phyloP scores from a whole-genome alignment of 106 monocot species.

The Acanthochlamys bracteata region DNA sequence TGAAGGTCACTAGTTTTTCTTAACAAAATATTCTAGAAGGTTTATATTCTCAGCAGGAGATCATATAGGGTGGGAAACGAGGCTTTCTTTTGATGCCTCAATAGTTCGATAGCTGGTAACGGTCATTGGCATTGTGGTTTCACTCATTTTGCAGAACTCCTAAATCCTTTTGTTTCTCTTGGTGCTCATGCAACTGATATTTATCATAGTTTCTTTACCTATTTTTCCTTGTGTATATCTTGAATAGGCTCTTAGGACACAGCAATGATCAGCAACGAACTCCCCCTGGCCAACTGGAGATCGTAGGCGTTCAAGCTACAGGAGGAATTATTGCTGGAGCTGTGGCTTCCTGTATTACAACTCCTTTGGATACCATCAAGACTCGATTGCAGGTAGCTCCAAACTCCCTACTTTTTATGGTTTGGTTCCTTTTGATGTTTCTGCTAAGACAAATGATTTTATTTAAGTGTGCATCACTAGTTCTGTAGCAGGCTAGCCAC shows the following conservation, averaged over 20 bases:
- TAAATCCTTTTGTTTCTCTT: too few relatives aligned
- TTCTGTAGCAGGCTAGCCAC: too few relatives aligned
- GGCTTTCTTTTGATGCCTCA: too few relatives aligned
- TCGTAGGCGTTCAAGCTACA: slow-evolving; percentile 58
- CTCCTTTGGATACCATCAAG: slow-evolving; percentile 91
- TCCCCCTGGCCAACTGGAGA: slow-evolving; percentile 39
- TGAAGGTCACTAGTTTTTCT: too few relatives aligned
- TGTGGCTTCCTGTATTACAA: slow-evolving; percentile 74
- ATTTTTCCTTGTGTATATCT: not conserved
- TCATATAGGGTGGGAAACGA: too few relatives aligned
- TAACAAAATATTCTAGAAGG: too few relatives aligned
- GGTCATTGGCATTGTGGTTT: too few relatives aligned
- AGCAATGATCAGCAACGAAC: slow-evolving; percentile 23
- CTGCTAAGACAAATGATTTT: not conserved
- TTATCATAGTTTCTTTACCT: not conserved
- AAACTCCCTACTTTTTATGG: not conserved
- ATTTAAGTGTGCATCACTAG: too few relatives aligned
- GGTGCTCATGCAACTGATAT: too few relatives aligned
- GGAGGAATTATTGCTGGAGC: slow-evolving; percentile 88
- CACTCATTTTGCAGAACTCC: too few relatives aligned
- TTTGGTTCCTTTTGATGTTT: not conserved
- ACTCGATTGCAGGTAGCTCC: slow-evolving; percentile 74
- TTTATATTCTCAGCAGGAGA: too few relatives aligned
- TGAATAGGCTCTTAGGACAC: slow-evolving; percentile 46
- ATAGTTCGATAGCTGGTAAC: too few relatives aligned